Evolutionary conservation across 805 yeast species (phyloP).

Genomic region (Candida michaelii): DNA sequence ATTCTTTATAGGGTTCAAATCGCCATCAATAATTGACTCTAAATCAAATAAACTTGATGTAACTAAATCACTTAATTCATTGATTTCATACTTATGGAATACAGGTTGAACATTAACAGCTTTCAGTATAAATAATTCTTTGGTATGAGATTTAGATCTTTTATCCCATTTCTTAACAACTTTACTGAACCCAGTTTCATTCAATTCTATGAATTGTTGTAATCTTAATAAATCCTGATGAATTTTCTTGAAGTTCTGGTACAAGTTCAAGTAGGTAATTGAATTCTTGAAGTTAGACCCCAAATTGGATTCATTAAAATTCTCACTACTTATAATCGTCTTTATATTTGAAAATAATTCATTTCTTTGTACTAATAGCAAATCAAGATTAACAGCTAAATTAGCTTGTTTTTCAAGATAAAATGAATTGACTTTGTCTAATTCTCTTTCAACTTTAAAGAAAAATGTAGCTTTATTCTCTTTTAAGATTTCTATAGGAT

Average conservation of each 20-base stretch:
- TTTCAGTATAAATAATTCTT: slow-evolving; percentile 85
- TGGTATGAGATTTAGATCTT: slow-evolving; percentile 89
- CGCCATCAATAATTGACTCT: slow-evolving; percentile 56
- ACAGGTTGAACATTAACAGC: slow-evolving; percentile 97
- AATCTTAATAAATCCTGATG: slow-evolving; percentile 84
- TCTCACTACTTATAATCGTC: slow-evolving; percentile 8
- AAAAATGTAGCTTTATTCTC: slow-evolving; percentile 89
- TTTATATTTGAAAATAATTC: slow-evolving; percentile 38
- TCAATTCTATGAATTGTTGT: slow-evolving; percentile 91
- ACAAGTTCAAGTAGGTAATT: slow-evolving; percentile 75
- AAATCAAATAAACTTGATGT: slow-evolving; percentile 68
- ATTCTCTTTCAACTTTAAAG: slow-evolving; percentile 88
- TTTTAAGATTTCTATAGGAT: slow-evolving; percentile 51
- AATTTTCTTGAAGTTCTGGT: slow-evolving; percentile 86
- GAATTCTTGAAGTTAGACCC: slow-evolving; percentile 56
- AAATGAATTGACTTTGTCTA: slow-evolving; percentile 92
- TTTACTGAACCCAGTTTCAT: slow-evolving; percentile 94
- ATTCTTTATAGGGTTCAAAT: slow-evolving; percentile 32
- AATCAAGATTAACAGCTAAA: slow-evolving; percentile 73
- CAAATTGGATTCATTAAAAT: slow-evolving; percentile 8
- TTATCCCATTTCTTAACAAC: slow-evolving; percentile 98
- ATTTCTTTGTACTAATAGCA: slow-evolving; percentile 68
- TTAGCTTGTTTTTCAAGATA: slow-evolving; percentile 91
- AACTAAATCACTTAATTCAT: slow-evolving; percentile 76
- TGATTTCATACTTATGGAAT: slow-evolving; percentile 85